Evolutionary conservation across 768 basidiomycete species (phyloP).

Genomic region (Tricholoma flavovirens): DNA sequence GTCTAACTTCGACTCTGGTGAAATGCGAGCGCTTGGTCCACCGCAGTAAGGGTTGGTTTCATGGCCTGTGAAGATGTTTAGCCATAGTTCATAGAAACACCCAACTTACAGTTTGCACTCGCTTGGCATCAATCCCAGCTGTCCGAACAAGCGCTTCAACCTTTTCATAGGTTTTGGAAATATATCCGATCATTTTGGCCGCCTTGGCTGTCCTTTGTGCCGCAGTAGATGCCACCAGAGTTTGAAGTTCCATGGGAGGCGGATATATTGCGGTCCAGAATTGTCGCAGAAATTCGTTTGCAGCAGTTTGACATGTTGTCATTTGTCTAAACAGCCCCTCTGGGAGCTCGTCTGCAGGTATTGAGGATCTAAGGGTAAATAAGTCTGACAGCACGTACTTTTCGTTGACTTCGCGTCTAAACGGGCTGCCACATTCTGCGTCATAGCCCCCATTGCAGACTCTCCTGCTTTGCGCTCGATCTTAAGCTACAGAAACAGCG

Average conservation of each 20-base stretch:
- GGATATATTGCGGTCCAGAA: constrained; percentile 91
- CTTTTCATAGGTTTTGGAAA: constrained; percentile 76
- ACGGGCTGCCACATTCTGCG: constrained; percentile 69
- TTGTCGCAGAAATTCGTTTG: constrained; percentile 94
- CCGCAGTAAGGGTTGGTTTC: constrained; percentile 68
- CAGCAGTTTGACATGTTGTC: constrained; percentile 85
- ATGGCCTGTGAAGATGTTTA: constrained; percentile 47
- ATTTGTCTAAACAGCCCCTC: constrained; percentile 75
- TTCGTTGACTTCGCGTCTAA: constrained; percentile 61
- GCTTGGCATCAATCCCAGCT: constrained; percentile 57
- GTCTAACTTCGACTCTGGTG: constrained; percentile 32
- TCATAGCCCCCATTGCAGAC: constrained; percentile 67
- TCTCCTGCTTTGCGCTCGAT: constrained; percentile 66
- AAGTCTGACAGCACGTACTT: constrained; percentile 36
- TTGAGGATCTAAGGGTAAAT: constrained; percentile 4
- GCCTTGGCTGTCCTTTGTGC: constrained; percentile 74
- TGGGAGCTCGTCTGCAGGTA: constrained; percentile 66
- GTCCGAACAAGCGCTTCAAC: constrained; percentile 68
- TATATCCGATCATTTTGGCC: constrained; percentile 82
- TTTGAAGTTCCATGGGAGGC: constrained; percentile 51
- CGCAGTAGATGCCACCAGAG: constrained; percentile 45
- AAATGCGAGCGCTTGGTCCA: constrained; percentile 65
- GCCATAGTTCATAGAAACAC: not conserved
- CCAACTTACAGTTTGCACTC: constrained; percentile 58
- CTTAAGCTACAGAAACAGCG: constrained; percentile 42